Evolutionary conservation across 2,329 filamentous ascomycete genomes (phyloP).

Genomic region (Xylariales sp.): DNA sequence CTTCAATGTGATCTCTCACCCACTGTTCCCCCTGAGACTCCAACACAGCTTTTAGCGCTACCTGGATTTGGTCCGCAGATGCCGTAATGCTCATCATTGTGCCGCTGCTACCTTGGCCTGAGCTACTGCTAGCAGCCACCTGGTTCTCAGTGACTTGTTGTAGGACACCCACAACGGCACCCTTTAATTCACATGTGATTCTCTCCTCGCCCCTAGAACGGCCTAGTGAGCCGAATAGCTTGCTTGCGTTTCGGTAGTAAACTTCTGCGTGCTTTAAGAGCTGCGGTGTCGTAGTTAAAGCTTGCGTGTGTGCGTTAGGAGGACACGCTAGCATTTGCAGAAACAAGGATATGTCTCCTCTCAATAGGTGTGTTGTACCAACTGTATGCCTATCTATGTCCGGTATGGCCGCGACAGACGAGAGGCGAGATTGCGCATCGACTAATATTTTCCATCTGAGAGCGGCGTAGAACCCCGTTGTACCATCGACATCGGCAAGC

Average conservation of each 20-base stretch:
- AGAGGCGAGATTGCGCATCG: constrained; percentile 37
- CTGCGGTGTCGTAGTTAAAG: constrained; percentile 39
- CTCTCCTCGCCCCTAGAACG: constrained; percentile 25
- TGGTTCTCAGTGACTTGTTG: constrained; percentile 27
- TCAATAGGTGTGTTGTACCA: constrained; percentile 46
- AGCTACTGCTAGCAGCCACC: constrained; percentile 23
- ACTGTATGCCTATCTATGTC: constrained; percentile 29
- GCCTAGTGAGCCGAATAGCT: constrained; percentile 37
- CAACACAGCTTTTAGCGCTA: constrained; percentile 18
- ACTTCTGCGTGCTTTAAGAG: constrained; percentile 48
- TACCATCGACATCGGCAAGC: constrained; percentile 37
- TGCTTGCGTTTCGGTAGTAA: constrained; percentile 50
- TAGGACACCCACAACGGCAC: constrained; percentile 33
- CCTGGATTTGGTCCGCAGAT: constrained; percentile 25
- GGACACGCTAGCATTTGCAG: constrained; percentile 45
- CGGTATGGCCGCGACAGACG: constrained; percentile 36
- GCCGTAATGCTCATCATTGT: constrained; percentile 4
- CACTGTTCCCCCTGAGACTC: constrained; percentile 24
- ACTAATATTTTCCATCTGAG: constrained; percentile 48
- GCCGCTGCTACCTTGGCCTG: constrained; percentile 16
- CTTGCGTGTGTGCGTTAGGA: constrained; percentile 42
- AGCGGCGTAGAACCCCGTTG: constrained; percentile 28
- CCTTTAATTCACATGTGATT: constrained; percentile 34
- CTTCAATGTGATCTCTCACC: constrained; percentile 33
- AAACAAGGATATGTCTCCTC: constrained; percentile 47